A percentile compares a stretch with the other conserved stretches of the same genome.
These are phyloP conservation scores for Suillus hirtellus DNA, from an alignment of 768 basidiomycete species.

Conservation along the genomic window DNA sequence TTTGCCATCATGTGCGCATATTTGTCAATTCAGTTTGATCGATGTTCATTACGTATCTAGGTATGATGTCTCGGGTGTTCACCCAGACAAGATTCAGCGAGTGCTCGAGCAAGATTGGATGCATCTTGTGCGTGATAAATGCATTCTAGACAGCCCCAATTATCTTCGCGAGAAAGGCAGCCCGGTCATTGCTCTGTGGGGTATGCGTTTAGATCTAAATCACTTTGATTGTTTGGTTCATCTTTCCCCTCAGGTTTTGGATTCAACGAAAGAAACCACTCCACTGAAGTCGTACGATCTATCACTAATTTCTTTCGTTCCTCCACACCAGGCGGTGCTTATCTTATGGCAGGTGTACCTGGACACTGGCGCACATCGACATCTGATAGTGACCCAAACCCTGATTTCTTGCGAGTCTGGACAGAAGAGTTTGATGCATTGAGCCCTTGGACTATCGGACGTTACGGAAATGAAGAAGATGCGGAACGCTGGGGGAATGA, in stretches of 20 bases:
- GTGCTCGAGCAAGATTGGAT: constrained; percentile 73
- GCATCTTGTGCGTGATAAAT: constrained; percentile 63
- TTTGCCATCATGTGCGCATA: constrained; percentile 78
- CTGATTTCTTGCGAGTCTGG: constrained; percentile 68
- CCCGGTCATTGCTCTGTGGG: constrained; percentile 78
- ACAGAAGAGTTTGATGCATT: constrained; percentile 78
- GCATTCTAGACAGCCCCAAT: constrained; percentile 66
- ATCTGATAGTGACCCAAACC: constrained; percentile 69
- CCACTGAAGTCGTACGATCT: constrained; percentile 56
- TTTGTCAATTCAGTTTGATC: constrained; percentile 6
- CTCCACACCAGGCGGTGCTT: constrained; percentile 71
- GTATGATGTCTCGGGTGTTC: constrained; percentile 84
- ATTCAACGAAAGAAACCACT: constrained; percentile 59
- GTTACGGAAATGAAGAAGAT: constrained; percentile 58
- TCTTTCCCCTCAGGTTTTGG: constrained; percentile 55
- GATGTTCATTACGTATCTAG: constrained; percentile 35
- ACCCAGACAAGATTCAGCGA: constrained; percentile 63
- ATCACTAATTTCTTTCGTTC: constrained; percentile 59
- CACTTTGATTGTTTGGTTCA: constrained; percentile 2
- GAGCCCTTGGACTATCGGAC: constrained; percentile 82
- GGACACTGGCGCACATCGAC: constrained; percentile 74
- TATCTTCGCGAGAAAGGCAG: constrained; percentile 71
- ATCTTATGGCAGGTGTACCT: constrained; percentile 70
- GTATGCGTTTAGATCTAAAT: constrained; percentile 29
- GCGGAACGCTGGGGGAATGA: constrained; percentile 64